Percentiles rank a stretch among this genome's conserved stretches.
phyloP scores from a whole-genome alignment of 345 rosid genomes.

The Kandelia obovata region DNA sequence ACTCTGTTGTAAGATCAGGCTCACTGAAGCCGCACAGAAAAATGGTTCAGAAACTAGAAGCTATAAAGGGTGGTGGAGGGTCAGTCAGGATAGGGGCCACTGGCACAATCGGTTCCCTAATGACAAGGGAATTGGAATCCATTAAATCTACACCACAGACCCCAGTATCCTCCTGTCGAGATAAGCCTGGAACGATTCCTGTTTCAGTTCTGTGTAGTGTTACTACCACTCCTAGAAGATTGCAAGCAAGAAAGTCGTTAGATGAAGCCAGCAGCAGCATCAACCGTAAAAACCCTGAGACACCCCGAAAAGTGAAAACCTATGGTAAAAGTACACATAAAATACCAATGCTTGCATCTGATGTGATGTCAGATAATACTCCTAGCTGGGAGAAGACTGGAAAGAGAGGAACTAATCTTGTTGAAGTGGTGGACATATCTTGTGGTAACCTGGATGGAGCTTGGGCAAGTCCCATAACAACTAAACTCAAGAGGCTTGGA shows the following conservation, averaged over 20 bases:
- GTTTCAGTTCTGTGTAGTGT: constrained; percentile 51
- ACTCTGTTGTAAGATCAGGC: constrained; percentile 8
- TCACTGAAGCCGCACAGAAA: constrained; percentile 13
- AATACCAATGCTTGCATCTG: constrained; percentile 68
- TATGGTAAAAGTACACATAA: constrained; percentile 36
- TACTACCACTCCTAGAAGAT: constrained; percentile 43
- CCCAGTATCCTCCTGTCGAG: constrained; percentile 34
- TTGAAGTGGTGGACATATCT: constrained; percentile 80
- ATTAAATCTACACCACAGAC: constrained; percentile 44
- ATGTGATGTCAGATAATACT: constrained; percentile 51
- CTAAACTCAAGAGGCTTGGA: constrained; percentile 81
- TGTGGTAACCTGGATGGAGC: constrained; percentile 77
- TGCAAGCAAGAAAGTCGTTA: constrained; percentile 52
- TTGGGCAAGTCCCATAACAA: constrained; percentile 73
- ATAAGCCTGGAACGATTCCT: constrained; percentile 41
- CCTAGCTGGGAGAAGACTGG: constrained; percentile 51
- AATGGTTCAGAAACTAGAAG: constrained; percentile 79
- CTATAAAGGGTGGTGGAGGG: constrained; percentile 79
- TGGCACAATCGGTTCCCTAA: constrained; percentile 73
- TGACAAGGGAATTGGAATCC: constrained; percentile 78
- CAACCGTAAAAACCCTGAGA: constrained; percentile 28
- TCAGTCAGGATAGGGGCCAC: constrained; percentile 79
- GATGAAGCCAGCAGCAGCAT: constrained; percentile 68
- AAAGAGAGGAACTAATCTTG: constrained; percentile 60
- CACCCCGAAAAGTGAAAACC: constrained; percentile 44